These are phyloP conservation scores for Thalassiosira delicatula DNA, from an alignment of 352 stramenopile genomes.

Conservation along the genomic window DNA sequence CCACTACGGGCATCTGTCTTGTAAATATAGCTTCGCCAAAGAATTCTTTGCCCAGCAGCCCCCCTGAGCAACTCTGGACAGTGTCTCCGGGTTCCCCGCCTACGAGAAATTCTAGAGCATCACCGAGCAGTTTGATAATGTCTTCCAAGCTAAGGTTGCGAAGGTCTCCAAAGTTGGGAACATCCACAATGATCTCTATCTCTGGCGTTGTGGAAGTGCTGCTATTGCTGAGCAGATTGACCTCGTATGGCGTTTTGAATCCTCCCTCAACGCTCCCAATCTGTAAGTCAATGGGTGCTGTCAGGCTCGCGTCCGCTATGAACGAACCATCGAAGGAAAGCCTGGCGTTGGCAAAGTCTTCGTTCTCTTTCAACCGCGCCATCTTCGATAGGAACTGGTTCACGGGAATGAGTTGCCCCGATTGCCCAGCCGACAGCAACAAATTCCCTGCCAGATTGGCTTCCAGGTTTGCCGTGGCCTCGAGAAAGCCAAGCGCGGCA, in stretches of 20 bases:
- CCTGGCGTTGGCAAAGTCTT: slow-evolving; percentile 11
- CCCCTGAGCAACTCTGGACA: slow-evolving; percentile 54
- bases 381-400: slow-evolving; percentile 10
- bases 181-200: slow-evolving; percentile 9
- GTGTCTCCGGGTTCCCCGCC: slow-evolving; percentile 44
- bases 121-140: neutral
- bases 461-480: slow-evolving; percentile 4
- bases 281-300: neutral
- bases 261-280: neutral
- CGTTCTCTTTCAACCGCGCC: slow-evolving; percentile 23
- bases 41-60: slow-evolving; percentile 37
- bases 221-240: neutral
- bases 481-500: slow-evolving; percentile 26
- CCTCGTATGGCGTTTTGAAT: neutral
- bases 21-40: slow-evolving; percentile 41
- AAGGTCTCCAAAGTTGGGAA: slow-evolving; percentile 21
- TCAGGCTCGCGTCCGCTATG: slow-evolving; percentile 2
- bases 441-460: neutral
- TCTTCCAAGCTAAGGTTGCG: slow-evolving; percentile 1
- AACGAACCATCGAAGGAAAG: slow-evolving; percentile 42
- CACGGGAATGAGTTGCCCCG: neutral
- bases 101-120: slow-evolving; percentile 42
- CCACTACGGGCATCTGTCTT: slow-evolving; percentile 47
- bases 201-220: neutral
- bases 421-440: neutral